Conservation (phyloP, 306 rosid species). For the Trifolium fragiferum region DNA sequence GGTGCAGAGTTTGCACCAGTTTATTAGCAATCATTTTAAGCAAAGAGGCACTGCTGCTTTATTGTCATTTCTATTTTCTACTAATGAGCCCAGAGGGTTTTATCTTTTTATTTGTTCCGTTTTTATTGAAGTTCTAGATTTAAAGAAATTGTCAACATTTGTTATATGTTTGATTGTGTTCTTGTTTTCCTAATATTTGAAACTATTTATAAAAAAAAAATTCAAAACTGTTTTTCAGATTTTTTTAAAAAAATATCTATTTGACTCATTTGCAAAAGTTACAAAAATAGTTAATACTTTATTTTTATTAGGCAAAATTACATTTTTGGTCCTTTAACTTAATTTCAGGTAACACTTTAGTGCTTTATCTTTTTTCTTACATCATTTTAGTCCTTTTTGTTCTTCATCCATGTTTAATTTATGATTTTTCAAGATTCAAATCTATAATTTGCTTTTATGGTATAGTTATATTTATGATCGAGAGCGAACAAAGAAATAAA, state of each 20-base stretch:
- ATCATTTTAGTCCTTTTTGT: too few relatives aligned
- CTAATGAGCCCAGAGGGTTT: neutral
- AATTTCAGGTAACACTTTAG: too few relatives aligned
- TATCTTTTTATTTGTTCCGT: slow-evolving; percentile 25
- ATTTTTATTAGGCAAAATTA: too few relatives aligned
- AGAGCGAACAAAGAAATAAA: too few relatives aligned
- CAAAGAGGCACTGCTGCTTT: slow-evolving; percentile 22
- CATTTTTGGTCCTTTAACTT: too few relatives aligned
- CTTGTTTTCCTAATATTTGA: slow-evolving; percentile 1
- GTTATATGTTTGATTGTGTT: neutral
- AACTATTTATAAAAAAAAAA: neutral
- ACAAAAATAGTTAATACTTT: too few relatives aligned
- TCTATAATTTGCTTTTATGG: too few relatives aligned
- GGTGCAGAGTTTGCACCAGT: slow-evolving; percentile 22
- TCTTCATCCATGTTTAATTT: too few relatives aligned
- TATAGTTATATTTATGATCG: too few relatives aligned
- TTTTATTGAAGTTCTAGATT: slow-evolving; percentile 6
- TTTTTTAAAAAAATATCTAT: neutral
- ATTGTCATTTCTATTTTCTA: slow-evolving; percentile 10
- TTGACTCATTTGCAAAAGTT: too few relatives aligned
- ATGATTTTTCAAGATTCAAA: too few relatives aligned
- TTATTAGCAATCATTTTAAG: slow-evolving; percentile 14
- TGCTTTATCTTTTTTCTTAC: too few relatives aligned
- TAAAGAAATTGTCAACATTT: neutral
- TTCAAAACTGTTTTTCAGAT: neutral